Evolutionary conservation across 768 basidiomycete genomes (phyloP), one percentile per base, ranked within the genome.

Genomic region (Panaeolus papilionaceus): DNA sequence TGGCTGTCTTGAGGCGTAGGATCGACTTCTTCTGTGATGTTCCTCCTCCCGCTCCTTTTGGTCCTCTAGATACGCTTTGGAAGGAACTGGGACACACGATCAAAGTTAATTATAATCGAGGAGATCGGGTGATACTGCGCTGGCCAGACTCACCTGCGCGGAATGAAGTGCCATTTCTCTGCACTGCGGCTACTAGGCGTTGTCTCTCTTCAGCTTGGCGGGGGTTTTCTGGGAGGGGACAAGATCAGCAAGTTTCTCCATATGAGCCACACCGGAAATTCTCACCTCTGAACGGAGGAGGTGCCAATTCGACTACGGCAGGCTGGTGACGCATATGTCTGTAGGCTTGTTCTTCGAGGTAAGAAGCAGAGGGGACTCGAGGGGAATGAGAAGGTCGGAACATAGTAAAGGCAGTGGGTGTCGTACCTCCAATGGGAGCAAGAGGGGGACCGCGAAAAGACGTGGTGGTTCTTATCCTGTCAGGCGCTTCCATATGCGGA

Each of bases 321-420:
- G 54, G 44, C 23, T 38, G 37, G 28, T 47, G 23, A 23, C 40
- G 64, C 64, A 45, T 16, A 10, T 45, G 38, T 54, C 68, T 64
- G 23, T 70, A 67, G 26, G 73, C 63, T 58, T 73, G 71, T 28
- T 72, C 75, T 58, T 76, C 75, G 39, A 76, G 69, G 63, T 66
- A 76, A 7, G 70, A 70, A 10, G 75, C 73, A 33, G 75, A 73
- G 38, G 75, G 75, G 61, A 76, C 75, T 76, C 45, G 63, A 63
- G 40, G 26, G 40, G 14, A 54, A 14, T 26, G 64, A 69, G 45
- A 40, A 54, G 62, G 49, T 39, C 45, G 44, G 45, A 64, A 39
- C 54, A 68, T 69, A 62, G 45, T 28, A 63, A 51, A 64, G 26
- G 47, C 39, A 68, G 61, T 28, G 68, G 67, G 67, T 47, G 65